These are phyloP conservation scores for Vanrija pseudolonga DNA, from an alignment of 1,284 basidiomycete genomes.

Conservation along the genomic window DNA sequence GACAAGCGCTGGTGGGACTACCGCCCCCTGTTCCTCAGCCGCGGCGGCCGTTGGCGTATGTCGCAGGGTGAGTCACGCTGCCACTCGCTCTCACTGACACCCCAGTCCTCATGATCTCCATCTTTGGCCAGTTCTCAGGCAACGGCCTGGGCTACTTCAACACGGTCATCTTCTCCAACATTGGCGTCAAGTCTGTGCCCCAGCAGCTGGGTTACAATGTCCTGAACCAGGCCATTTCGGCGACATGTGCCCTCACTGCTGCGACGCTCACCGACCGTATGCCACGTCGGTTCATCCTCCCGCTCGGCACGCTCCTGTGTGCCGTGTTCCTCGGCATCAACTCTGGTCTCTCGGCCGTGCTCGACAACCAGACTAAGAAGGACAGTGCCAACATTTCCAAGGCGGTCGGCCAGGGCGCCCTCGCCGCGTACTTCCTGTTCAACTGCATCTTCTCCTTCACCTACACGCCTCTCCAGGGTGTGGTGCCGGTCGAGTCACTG, in stretches of 20 bases:
- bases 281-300: constrained; percentile 21
- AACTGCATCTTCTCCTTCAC: constrained; percentile 26
- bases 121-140: constrained; percentile 48
- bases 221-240: constrained; percentile 55
- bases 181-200: constrained; percentile 18
- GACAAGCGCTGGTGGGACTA: constrained; percentile 52
- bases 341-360: constrained; percentile 29
- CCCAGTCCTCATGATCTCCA: constrained; percentile 18
- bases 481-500: constrained; percentile 59
- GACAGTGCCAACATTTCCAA: constrained; percentile 4
- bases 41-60: constrained; percentile 35
- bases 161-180: constrained; percentile 30
- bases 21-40: constrained; percentile 30
- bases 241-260: constrained; percentile 49
- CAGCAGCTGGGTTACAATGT: constrained; percentile 55
- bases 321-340: constrained; percentile 36
- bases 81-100: too few species aligned
- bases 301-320: constrained; percentile 33
- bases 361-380: constrained; percentile 17
- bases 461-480: constrained; percentile 51
- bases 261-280: constrained; percentile 9
- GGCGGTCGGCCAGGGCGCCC: constrained; percentile 43
- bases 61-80: constrained; percentile 16
- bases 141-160: constrained; percentile 52
- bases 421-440: constrained; percentile 50